Conservation (phyloP, 1,284 basidiomycete genomes). For the Vanrija sp. region DNA sequence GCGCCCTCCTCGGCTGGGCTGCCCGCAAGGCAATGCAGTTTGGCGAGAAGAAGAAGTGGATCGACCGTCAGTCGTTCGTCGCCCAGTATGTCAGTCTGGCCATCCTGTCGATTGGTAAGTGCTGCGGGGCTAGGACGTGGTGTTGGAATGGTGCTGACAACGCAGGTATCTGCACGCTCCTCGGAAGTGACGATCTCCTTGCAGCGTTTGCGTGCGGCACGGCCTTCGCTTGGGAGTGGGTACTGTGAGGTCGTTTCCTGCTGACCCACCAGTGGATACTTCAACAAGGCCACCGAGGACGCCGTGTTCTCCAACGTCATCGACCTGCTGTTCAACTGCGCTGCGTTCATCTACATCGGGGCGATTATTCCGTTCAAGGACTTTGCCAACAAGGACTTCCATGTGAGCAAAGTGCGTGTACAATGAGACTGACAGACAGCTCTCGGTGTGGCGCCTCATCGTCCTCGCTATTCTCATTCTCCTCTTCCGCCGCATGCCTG, state of each 20-base stretch:
- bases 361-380: constrained; percentile 88
- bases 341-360: constrained; percentile 86
- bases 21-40: constrained; percentile 96
- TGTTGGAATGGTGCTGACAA: not conserved
- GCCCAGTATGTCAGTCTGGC: constrained; percentile 82
- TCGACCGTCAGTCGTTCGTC: constrained; percentile 92
- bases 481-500: constrained; percentile 73
- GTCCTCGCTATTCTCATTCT: constrained; percentile 75
- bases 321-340: constrained; percentile 77
- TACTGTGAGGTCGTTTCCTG: not conserved
- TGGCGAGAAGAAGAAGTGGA: constrained; percentile 79
- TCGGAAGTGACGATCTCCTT: constrained; percentile 90
- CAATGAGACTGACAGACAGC: constrained; percentile 24
- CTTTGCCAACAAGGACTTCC: constrained; percentile 65
- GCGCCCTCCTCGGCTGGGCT: constrained; percentile 69
- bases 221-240: constrained; percentile 90
- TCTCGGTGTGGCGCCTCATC: constrained; percentile 76
- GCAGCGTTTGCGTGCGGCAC: constrained; percentile 93
- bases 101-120: constrained; percentile 67
- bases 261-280: constrained; percentile 62
- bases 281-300: constrained; percentile 93
- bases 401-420: constrained; percentile 34
- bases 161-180: constrained; percentile 70
- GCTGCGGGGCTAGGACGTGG: constrained; percentile 53
- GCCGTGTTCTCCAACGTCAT: constrained; percentile 94